A percentile compares a stretch with the other conserved stretches of the same genome.
Conservation (phyloP, 2,329 filamentous ascomycete genomes). For the Calcarisporium arbuscula region DNA sequence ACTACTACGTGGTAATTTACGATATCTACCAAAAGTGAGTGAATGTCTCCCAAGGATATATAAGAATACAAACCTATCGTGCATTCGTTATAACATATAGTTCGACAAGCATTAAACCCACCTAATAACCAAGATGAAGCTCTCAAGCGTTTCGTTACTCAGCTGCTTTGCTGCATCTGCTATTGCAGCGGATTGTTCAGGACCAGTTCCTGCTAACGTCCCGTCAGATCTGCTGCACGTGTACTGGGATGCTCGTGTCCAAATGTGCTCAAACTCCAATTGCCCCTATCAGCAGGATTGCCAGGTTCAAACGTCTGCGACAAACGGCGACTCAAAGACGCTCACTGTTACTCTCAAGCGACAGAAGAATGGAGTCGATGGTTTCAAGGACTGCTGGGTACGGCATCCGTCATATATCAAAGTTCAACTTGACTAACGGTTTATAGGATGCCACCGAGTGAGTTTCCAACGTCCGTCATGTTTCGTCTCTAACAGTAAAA, state of each 20-base stretch:
- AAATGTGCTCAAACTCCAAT: neutral
- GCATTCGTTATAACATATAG: no score
- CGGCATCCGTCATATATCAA: neutral
- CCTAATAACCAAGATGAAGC: neutral
- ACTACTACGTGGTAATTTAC: no score
- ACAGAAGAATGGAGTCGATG: neutral
- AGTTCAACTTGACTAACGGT: neutral
- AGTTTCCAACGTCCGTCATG: neutral
- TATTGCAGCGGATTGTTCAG: neutral
- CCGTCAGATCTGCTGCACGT: neutral
- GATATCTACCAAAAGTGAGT: no score
- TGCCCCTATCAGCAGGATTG: neutral
- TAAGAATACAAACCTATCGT: no score
- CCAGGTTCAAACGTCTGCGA: no score
- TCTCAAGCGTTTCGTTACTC: neutral
- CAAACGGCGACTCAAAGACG: neutral
- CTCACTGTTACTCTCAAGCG: neutral
- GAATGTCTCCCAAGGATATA: no score
- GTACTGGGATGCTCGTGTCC: neutral
- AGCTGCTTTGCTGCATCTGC: neutral
- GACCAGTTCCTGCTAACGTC: neutral
- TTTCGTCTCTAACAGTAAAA: neutral
- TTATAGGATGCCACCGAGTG: neutral
- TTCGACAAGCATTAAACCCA: no score
- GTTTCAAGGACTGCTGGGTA: neutral